Base-by-base conservation (phyloP, 1,139 yeast species). In the Saccharomyces hybrid region DNA sequence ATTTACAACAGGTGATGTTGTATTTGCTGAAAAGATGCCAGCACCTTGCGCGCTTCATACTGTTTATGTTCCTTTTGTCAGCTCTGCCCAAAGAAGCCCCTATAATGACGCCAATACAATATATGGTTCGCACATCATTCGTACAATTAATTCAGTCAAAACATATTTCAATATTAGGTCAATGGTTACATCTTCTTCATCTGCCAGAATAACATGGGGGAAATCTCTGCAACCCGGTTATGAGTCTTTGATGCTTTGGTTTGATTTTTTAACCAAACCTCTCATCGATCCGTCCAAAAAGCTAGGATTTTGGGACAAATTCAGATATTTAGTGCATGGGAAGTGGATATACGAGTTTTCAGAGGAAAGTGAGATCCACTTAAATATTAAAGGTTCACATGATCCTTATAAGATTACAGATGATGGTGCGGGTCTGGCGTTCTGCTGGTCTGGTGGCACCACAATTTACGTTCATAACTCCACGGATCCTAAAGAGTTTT, bases 121-220 rank as follows among this genome's bases (percentile, higher is more conserved):
- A 27, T 70, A 78, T 75, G 56, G 84, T 81, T 46, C 83, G 78
- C 57, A 83, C 86, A 61, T 84, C 87, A 3, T 77, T 81, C 58
- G 80, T 85, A 8, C 73, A 1, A 56, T 69, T 54, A 69, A 69
- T 41, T 77, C 95, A 0, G 82, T 88, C 28, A 88, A 89, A 64
- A 72, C 85, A 49, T 86, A 76, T 64, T 78, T 88, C 1, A 86
- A 85, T 58, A 69, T 88, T 58, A 69, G 72, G 11, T 75, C 86
- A 46, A 69, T 69, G 6, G 78, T 86, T 47, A 73, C 75, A 52
- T 78, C 91, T 0, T 69, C 75, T 25, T 65, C 70, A 2, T 85
- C 96, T 0, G 79, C 90, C 0, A 74, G 88, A 46, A 80, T 88
- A 51, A 83, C 88, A 0, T 89, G 96, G 96, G 95, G 95, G 26